Base-by-base conservation (phyloP, 78 protist genomes). In the Guillardia theta region DNA sequence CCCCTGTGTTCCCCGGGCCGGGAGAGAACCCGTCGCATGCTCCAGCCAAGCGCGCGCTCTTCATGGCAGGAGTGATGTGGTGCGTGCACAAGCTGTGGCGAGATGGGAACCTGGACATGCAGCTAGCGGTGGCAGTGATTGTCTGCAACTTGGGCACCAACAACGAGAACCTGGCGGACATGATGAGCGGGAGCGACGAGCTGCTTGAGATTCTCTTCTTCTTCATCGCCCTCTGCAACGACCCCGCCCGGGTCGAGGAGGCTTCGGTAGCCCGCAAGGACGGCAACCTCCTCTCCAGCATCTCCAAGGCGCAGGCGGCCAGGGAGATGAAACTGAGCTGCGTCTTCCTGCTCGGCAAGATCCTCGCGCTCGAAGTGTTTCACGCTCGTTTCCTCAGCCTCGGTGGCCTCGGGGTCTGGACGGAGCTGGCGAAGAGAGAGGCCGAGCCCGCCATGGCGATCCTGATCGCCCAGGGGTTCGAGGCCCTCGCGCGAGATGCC, bases 41-140 rank as follows among this genome's bases (percentile, higher is more conserved):
- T n/a, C n/a, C n/a, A n/a, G n/a, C n/a, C n/a, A n/a, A n/a, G 45
- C 83, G 83, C 41, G 83, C 83, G 41, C 83, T 70, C 41, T 70
- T 70, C 41, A 12, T 70, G 83, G 22, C 83, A 43, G 83, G 83
- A 0, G 83, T 70, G 41, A 70, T 70, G 83, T 70, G n/a, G 27
- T 43, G 46, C 21, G 22, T 24, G 45, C n/a, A 22, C 45, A 70
- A 70, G 41, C 0, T 70, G 41, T 36, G 83, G 36, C 9, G 9
- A 24, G 41, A 22, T 4, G 83, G 83, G 36, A 24, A 24, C 83
- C 41, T 70, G 5, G 83, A 70, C 21, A 24, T 10, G 41, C n/a
- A 12, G 0, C 45, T 12, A 15, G 83, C 83, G 36, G 83, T 43
- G 46, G 83, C 83, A 22, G 12, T 33, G 46, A 70, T 70, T 24